These are phyloP conservation scores for Protomyces gravidus DNA, from an alignment of 1,139 yeast genomes.

Conservation along the genomic window DNA sequence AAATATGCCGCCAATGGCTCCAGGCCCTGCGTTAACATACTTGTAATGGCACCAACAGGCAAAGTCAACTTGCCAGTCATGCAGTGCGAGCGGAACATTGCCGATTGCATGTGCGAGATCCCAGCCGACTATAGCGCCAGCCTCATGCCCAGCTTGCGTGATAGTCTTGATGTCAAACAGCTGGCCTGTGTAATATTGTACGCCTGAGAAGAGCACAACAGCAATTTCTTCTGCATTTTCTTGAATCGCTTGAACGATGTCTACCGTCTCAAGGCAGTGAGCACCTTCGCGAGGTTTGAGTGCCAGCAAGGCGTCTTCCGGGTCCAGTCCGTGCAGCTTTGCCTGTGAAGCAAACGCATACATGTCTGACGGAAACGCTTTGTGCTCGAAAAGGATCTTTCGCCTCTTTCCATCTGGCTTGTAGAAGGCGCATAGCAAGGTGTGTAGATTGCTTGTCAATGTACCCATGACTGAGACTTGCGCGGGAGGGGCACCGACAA, in stretches of 20 bases:
- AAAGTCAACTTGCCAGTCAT: conserved; percentile 87
- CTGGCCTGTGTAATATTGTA: conserved; percentile 92
- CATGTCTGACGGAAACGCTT: conserved; percentile 86
- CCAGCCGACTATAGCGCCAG: conserved; percentile 76
- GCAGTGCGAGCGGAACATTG: conserved; percentile 68
- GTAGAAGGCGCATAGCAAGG: conserved; percentile 69
- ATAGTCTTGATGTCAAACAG: conserved; percentile 65
- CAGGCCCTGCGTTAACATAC: conserved; percentile 88
- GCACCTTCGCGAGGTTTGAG: conserved; percentile 56
- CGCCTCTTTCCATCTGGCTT: conserved; percentile 53
- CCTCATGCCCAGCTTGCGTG: conserved; percentile 55
- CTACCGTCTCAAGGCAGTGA: conserved; percentile 56
- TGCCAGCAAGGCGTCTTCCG: conserved; percentile 61
- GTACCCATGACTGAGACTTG: conserved; percentile 90
- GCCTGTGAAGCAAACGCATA: conserved; percentile 79
- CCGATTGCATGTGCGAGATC: conserved; percentile 95
- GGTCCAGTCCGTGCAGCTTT: conserved; percentile 55
- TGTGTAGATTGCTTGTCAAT: conserved; percentile 73
- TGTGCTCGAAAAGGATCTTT: conserved; percentile 76
- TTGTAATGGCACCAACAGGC: conserved; percentile 95
- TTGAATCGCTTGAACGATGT: conserved; percentile 57
- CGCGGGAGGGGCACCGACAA: conserved; percentile 66
- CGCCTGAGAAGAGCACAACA: conserved; percentile 74
- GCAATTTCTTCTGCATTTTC: conserved; percentile 61
- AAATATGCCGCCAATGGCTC: conserved; percentile 79